These are phyloP conservation scores for Euphorbia pulcherrima DNA, from an alignment of 345 rosid genomes.

Conservation along the genomic window DNA sequence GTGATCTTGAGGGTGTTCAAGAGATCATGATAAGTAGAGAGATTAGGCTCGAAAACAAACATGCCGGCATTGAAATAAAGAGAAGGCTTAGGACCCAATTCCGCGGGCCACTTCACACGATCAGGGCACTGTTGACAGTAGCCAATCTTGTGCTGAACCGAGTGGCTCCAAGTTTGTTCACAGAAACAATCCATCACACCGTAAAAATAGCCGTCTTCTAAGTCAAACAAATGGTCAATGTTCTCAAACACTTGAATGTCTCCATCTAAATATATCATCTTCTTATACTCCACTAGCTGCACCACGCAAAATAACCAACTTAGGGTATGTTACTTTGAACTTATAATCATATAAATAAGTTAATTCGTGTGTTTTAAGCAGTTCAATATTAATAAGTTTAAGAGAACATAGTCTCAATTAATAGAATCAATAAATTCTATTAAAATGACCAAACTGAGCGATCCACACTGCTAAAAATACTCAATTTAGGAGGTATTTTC, in stretches of 20 bases:
- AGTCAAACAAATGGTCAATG: constrained; percentile 15
- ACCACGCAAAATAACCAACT: not conserved
- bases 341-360: not conserved
- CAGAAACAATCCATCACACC: constrained; percentile 18
- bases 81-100: constrained; percentile 56
- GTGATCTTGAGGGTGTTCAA: constrained; percentile 42
- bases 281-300: constrained; percentile 17
- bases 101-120: constrained; percentile 24
- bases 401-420: no score
- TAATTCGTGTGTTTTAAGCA: no score
- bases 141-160: constrained; percentile 9
- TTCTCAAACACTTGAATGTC: constrained; percentile 15
- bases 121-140: constrained; percentile 17
- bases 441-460: no score
- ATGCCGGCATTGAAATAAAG: constrained; percentile 72
- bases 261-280: constrained; percentile 20
- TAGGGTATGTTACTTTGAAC: no score
- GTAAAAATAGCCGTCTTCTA: constrained; percentile 11
- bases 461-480: no score
- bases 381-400: no score
- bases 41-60: constrained; percentile 68
- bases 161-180: constrained; percentile 12
- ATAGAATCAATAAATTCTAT: no score
- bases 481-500: no score
- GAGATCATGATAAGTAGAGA: constrained; percentile 44